These are phyloP conservation scores for Pleoardoris graminearum DNA, from an alignment of 2,329 filamentous ascomycete genomes.

Conservation along the genomic window DNA sequence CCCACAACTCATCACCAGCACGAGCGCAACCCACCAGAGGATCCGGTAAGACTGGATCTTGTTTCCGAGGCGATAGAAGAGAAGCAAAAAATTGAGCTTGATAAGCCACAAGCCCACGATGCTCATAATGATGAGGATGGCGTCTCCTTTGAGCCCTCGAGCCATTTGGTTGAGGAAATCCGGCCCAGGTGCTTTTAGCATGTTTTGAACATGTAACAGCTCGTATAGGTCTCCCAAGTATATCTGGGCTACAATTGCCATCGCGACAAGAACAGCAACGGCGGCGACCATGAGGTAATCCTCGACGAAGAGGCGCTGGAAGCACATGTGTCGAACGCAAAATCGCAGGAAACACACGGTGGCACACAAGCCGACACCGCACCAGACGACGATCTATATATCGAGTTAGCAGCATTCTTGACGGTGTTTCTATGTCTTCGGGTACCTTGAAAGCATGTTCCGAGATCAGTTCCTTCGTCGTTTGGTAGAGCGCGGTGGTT, in stretches of 20 bases:
- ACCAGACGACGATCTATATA: constrained; percentile 3
- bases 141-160: constrained; percentile 2
- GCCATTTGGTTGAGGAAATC: constrained; percentile 5
- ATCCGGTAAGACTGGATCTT: constrained; percentile 2
- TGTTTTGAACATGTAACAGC: constrained; percentile 6
- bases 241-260: not conserved
- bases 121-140: not conserved
- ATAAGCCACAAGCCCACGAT: constrained; percentile 6
- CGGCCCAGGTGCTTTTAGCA: not conserved
- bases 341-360: constrained; percentile 3
- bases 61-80: constrained; percentile 5
- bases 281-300: constrained; percentile 9
- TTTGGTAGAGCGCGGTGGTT: not conserved
- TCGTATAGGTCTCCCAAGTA: constrained; percentile 3
- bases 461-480: not conserved
- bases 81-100: not conserved
- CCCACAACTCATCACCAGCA: not conserved
- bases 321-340: constrained; percentile 2
- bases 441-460: constrained; percentile 1
- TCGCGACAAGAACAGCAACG: constrained; percentile 6
- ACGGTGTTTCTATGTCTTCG: not conserved
- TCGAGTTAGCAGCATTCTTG: not conserved
- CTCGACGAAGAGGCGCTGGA: constrained; percentile 4
- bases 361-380: constrained; percentile 5
- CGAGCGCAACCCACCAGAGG: constrained; percentile 1